Conservation (phyloP, 192 early-diverging fungal genomes). For the Spizellomyces punctatus region DNA sequence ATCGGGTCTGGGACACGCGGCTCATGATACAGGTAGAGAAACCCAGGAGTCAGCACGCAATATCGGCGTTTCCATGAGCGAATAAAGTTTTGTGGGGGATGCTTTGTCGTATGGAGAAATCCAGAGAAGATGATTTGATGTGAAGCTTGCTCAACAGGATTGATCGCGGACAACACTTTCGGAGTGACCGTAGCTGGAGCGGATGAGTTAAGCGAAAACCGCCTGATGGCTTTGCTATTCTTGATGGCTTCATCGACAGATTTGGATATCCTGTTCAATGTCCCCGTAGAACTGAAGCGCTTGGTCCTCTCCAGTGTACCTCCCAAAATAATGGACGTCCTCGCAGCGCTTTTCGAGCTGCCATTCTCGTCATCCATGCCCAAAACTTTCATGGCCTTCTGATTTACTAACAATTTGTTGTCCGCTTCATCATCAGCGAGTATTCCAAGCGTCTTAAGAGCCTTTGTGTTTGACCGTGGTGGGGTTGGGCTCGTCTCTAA, state of each 20-base stretch:
- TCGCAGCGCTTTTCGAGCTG: not conserved
- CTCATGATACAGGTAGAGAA: constrained; percentile 8
- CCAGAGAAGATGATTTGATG: not conserved
- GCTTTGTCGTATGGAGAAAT: constrained; percentile 1
- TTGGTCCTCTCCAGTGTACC: too few relatives aligned
- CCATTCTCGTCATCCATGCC: not conserved
- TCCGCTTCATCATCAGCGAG: not conserved
- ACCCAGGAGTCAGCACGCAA: constrained; percentile 16
- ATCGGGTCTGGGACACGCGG: not conserved
- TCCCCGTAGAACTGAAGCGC: too few relatives aligned
- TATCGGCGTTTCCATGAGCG: constrained; percentile 20
- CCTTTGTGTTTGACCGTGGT: not conserved
- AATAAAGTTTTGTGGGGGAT: not conserved
- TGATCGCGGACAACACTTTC: too few relatives aligned
- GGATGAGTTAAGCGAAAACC: too few relatives aligned
- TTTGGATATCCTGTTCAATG: too few relatives aligned
- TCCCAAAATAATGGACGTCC: not conserved
- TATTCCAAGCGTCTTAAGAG: constrained; percentile 6
- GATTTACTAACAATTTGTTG: not conserved
- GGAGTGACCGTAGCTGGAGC: too few relatives aligned
- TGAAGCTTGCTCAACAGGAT: too few relatives aligned
- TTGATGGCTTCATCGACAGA: too few relatives aligned
- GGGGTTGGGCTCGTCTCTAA: not conserved
- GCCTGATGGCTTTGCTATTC: too few relatives aligned
- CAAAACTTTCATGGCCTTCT: constrained; percentile 16